Base-by-base conservation (phyloP, 2,329 filamentous ascomycete species). In the Blumeriella jaapii region DNA sequence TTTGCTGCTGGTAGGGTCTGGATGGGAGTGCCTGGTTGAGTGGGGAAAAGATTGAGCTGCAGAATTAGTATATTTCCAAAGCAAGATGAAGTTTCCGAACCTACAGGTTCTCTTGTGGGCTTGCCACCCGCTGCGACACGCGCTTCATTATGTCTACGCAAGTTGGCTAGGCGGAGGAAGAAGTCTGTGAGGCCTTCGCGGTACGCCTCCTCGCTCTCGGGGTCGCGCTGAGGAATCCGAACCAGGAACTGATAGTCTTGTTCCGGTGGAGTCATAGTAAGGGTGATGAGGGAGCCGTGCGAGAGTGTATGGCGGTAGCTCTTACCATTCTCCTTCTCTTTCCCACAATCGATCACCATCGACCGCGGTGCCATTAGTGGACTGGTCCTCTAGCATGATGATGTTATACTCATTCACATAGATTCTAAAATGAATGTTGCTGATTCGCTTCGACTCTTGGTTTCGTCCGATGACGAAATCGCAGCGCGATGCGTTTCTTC, bases 351-450 rank as follows among this genome's bases (percentile, higher is more conserved):
- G 63, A 12, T 66, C 63, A 15, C 73, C 68, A 58, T 96, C 87
- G 38, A 96, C 84, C 40, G 84, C 67, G 3, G 91, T 96, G 17
- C 91, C 91, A 52, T 96, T 98, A n/a, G 86, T 95, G 0, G 91
- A 96, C 55, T 78, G 72, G 54, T 98, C 91, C 57, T 94, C 79
- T 9, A 96, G 64, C 85, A 98, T 94, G 45, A 95, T 69, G 38
- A 82, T 78, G 17, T 82, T 84, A 44, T 83, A 74, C n/a, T 76
- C 66, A 50, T 93, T 98, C 49, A 94, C 68, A 54, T 81, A 94
- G 42, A 98, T 93, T 34, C 85, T 79, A 56, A 96, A 98, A 56
- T 98, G 91, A n/a, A 82, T 69, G 55, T 96, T 95, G 64, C 89
- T 96, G 40, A 98, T 71, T 27, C 82, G 72, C 55, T 74, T 80